These are phyloP conservation scores for Geotrichum reessii DNA, from an alignment of 1,139 yeast genomes.

Conservation along the genomic window DNA sequence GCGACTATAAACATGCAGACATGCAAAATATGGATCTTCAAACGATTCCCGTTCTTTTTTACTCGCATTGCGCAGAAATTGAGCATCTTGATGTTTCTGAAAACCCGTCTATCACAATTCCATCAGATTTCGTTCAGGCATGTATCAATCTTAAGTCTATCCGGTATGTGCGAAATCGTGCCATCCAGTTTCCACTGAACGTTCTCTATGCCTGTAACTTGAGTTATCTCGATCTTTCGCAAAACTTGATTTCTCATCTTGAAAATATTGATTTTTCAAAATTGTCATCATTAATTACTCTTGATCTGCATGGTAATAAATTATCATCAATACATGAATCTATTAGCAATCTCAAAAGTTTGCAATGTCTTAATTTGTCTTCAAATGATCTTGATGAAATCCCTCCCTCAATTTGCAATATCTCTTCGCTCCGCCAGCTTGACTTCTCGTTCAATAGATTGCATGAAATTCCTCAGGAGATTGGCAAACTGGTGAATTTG, in stretches of 20 bases:
- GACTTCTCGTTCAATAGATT: constrained; percentile 82
- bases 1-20: constrained; percentile 70
- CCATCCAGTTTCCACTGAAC: constrained; percentile 67
- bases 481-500: constrained; percentile 53
- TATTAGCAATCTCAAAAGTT: constrained; percentile 50
- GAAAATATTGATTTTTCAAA: constrained; percentile 32
- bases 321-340: constrained; percentile 59
- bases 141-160: constrained; percentile 66
- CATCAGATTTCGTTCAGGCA: constrained; percentile 79
- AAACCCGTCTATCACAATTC: constrained; percentile 79
- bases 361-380: constrained; percentile 64
- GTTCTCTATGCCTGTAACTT: constrained; percentile 64
- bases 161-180: constrained; percentile 67
- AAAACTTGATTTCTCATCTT: constrained; percentile 34
- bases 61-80: constrained; percentile 75
- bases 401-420: constrained; percentile 63
- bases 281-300: constrained; percentile 27
- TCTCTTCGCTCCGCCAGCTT: constrained; percentile 56
- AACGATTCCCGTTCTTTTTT: constrained; percentile 78
- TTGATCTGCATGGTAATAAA: constrained; percentile 62
- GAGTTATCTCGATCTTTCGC: constrained; percentile 57
- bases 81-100: constrained; percentile 78
- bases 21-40: constrained; percentile 70
- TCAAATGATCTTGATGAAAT: constrained; percentile 69
- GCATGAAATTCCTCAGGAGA: constrained; percentile 52